A percentile compares a stretch with the other conserved stretches of the same genome.
Evolutionary conservation across 495 filamentous ascomycete species (phyloP).

Genomic region (Podospora appendiculata): DNA sequence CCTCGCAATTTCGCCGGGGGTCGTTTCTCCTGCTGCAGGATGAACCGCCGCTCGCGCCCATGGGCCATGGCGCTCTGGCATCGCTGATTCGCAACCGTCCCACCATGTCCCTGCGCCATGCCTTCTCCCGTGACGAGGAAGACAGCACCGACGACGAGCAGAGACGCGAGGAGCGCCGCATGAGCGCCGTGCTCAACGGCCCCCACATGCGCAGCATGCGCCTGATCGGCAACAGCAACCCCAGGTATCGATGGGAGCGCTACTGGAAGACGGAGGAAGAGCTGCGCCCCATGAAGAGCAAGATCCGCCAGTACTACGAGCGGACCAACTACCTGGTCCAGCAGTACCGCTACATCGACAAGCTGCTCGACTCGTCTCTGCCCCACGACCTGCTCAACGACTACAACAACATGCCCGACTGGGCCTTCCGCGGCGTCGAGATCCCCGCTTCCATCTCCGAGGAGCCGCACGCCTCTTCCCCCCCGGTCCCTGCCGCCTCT

Average conservation of each 20-base stretch:
- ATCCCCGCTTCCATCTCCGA: slow-evolving; percentile 54
- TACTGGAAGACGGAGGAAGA: slow-evolving; percentile 67
- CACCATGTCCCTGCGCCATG: slow-evolving; percentile 1
- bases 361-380: slow-evolving; percentile 80
- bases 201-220: slow-evolving; percentile 70
- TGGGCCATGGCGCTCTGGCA: slow-evolving; percentile 23
- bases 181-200: slow-evolving; percentile 50
- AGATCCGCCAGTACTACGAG: slow-evolving; percentile 71
- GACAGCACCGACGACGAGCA: slow-evolving; percentile 5
- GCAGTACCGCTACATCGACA: slow-evolving; percentile 86
- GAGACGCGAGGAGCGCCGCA: slow-evolving; percentile 37
- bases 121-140: slow-evolving; percentile 19
- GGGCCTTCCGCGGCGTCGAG: slow-evolving; percentile 33
- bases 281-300: slow-evolving; percentile 54
- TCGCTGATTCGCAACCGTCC: slow-evolving; percentile 31
- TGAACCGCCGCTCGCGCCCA: slow-evolving; percentile 23
- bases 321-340: slow-evolving; percentile 75
- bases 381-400: slow-evolving; percentile 83
- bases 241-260: slow-evolving; percentile 64
- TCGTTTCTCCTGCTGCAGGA: slow-evolving; percentile 29
- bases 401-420: slow-evolving; percentile 52
- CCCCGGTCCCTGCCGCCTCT: neutral
- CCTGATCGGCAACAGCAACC: slow-evolving; percentile 69
- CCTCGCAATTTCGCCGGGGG: slow-evolving; percentile 15
- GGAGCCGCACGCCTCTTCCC: slow-evolving; percentile 15